Percentiles rank a stretch among this genome's conserved stretches.
phyloP scores from a whole-genome alignment of 1,284 basidiomycete species.

The Boletus smithii region DNA sequence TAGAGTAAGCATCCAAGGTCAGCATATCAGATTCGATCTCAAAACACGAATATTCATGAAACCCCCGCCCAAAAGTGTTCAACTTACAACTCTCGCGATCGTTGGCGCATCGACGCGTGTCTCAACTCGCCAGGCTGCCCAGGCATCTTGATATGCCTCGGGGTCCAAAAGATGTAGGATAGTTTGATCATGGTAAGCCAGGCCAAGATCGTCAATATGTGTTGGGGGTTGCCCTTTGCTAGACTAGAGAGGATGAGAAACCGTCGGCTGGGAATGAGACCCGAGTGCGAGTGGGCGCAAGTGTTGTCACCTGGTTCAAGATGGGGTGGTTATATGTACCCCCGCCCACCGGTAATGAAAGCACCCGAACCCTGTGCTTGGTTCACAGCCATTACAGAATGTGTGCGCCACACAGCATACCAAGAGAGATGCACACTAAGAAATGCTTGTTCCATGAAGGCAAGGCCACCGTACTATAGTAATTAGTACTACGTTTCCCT shows the following conservation, averaged over 20 bases:
- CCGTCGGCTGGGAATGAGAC: not conserved
- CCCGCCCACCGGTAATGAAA: conserved; percentile 8
- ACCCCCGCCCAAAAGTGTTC: no score
- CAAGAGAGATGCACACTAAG: no score
- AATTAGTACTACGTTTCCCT: no score
- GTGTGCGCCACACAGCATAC: no score
- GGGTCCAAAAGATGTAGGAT: conserved; percentile 33
- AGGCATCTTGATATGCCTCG: conserved; percentile 33
- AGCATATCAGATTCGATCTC: no score
- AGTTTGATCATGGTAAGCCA: conserved; percentile 31
- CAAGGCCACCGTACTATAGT: no score
- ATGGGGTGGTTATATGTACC: conserved; percentile 2
- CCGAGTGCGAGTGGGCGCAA: not conserved
- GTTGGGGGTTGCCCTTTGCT: not conserved
- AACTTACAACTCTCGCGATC: conserved; percentile 28
- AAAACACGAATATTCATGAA: no score
- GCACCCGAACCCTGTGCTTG: conserved; percentile 3
- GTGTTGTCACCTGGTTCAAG: not conserved
- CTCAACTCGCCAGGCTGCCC: conserved; percentile 28
- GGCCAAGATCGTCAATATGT: not conserved
- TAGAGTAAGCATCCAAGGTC: no score
- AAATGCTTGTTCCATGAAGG: no score
- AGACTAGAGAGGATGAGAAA: not conserved
- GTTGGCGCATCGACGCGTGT: conserved; percentile 22
- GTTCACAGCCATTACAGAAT: not conserved